Base-by-base conservation (phyloP, 257 asterid species). In the Solanum bukasovii region DNA sequence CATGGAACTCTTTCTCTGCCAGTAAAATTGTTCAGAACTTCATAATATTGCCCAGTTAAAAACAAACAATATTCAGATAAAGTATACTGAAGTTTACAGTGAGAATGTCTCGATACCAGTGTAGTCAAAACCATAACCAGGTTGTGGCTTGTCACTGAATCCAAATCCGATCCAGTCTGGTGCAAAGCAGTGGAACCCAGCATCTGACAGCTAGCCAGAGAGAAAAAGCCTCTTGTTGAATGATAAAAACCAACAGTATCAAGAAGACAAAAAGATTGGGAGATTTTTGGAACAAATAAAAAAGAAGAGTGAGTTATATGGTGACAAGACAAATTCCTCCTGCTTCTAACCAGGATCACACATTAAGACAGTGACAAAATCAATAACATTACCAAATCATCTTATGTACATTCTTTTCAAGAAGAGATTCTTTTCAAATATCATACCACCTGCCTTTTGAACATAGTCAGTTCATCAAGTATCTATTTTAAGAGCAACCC, bases 111-210 rank as follows among this genome's bases (percentile, higher is more conserved):
- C 87, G 61, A 89, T 81, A 97, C 99, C 99, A 29, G 98, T 95
- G 90, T 95, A 97, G 90, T 97, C 98, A 84, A 96, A 97, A 70
- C 97, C 99, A 89, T 95, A 96, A 91, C 98, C 99, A 87, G 98
- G 91, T 91, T 95, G 99, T 42, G 99, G 99, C 93, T 95, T 94
- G 89, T 96, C 98, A 88, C 99, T 97, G 82, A 97, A 96, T 85
- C 99, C 99, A 89, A 94, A 97, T 91, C 99, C 99, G 84, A 97
- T 91, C 99, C 99, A 97, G 93, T 96, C 99, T 70, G 98, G 99
- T 37, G 99, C 99, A 89, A 93, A 92, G 90, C 99, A 97, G 90
- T 92, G 99, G 90, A 92, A 97, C 74, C 99, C 99, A 81, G 92
- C 98, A 88, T 96, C 96, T n/a, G 98, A 93, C 96, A 97, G 90